Evolutionary conservation across 495 filamentous ascomycete genomes (phyloP).

Genomic region (Aspergillus conjunctus): DNA sequence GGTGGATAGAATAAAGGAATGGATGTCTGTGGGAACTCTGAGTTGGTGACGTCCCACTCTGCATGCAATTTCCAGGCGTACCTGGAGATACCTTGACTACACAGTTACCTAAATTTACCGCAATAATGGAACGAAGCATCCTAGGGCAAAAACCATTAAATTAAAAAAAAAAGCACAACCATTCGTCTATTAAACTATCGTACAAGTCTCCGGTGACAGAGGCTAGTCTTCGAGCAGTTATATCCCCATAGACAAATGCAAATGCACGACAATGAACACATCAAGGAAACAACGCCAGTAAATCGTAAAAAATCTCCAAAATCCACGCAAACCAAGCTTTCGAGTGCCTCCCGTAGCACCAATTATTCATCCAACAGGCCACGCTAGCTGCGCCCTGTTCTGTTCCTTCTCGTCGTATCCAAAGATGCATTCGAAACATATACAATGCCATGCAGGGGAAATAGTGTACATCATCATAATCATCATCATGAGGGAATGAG

Average conservation of each 20-base stretch:
- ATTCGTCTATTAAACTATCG: conserved; percentile 22
- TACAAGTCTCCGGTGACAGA: conserved; percentile 17
- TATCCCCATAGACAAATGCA: conserved; percentile 21
- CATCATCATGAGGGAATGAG: conserved; percentile 20
- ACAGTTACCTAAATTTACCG: neutral
- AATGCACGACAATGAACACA: conserved; percentile 9
- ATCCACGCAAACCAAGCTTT: conserved; percentile 16
- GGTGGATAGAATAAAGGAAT: neutral
- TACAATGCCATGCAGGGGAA: conserved; percentile 23
- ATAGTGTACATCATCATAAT: conserved; percentile 25
- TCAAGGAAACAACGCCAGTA: conserved; percentile 21
- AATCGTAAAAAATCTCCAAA: conserved; percentile 16
- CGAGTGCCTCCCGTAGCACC: conserved; percentile 5
- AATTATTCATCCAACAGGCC: conserved; percentile 20
- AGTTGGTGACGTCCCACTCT: conserved; percentile 13
- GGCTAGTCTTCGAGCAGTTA: conserved; percentile 17
- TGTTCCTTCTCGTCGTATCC: conserved; percentile 20
- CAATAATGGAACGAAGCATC: neutral
- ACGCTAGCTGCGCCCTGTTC: neutral
- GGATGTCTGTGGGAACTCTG: neutral
- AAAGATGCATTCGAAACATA: conserved; percentile 13
- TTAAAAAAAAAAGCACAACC: neutral
- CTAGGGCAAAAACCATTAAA: neutral
- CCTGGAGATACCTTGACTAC: neutral
- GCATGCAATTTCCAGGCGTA: neutral